Conservation (phyloP, 257 asterid species). For the Jacaranda mimosifolia region DNA sequence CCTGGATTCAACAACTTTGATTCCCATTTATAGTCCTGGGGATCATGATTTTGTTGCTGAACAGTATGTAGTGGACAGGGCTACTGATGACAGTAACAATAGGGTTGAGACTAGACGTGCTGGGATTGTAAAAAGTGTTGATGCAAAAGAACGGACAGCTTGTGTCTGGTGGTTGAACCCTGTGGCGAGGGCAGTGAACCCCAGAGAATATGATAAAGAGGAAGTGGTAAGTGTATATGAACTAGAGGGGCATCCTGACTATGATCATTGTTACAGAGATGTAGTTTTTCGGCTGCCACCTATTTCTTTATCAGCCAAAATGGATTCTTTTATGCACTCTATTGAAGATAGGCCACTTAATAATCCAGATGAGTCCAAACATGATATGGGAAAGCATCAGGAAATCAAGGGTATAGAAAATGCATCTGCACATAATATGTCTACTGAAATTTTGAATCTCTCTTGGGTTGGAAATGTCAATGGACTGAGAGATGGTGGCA, state of each 20-base stretch:
- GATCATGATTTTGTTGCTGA: constrained; percentile 99
- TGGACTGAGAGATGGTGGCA: constrained; percentile 86
- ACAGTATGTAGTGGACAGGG: constrained; percentile 95
- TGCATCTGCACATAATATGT: constrained; percentile 45
- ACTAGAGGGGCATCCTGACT: constrained; percentile 98
- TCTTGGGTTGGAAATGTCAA: constrained; percentile 99
- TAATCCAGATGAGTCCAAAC: constrained; percentile 47
- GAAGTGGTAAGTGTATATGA: constrained; percentile 97
- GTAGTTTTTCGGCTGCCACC: constrained; percentile 93
- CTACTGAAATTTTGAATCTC: constrained; percentile 73
- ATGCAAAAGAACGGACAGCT: constrained; percentile 93
- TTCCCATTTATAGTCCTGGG: constrained; percentile 94
- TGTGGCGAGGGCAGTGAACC: constrained; percentile 84
- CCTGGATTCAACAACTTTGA: constrained; percentile 74
- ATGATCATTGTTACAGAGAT: constrained; percentile 96
- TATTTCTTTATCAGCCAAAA: constrained; percentile 56
- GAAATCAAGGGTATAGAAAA: constrained; percentile 44
- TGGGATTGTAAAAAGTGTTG: constrained; percentile 87
- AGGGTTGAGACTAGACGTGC: constrained; percentile 72
- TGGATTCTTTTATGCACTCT: constrained; percentile 44
- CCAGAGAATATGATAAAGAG: constrained; percentile 87
- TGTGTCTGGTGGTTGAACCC: constrained; percentile 90
- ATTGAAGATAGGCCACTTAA: constrained; percentile 42
- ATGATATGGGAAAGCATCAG: constrained; percentile 41
- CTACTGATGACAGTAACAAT: constrained; percentile 71